phyloP scores from a whole-genome alignment of 2,329 filamentous ascomycete genomes.

The Paraconiothyrium sp. region DNA sequence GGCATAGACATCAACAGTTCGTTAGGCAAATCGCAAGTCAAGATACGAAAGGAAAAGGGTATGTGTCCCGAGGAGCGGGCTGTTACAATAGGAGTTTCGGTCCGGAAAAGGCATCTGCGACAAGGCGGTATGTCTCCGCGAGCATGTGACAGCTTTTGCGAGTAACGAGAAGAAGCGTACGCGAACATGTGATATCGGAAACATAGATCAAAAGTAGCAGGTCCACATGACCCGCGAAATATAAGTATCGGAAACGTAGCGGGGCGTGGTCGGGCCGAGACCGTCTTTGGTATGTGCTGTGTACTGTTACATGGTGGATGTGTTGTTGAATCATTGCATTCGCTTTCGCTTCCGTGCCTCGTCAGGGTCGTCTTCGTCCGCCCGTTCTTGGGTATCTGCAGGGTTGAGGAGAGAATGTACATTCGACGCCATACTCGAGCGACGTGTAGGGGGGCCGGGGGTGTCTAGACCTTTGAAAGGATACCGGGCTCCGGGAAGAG shows the following conservation, averaged over 20 bases:
- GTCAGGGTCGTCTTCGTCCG: constrained; percentile 69
- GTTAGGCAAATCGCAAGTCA: constrained; percentile 2
- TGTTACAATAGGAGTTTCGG: constrained; percentile 11
- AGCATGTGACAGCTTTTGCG: constrained; percentile 16
- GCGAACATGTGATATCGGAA: background rate
- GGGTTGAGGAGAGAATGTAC: constrained; percentile 74
- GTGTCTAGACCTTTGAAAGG: constrained; percentile 61
- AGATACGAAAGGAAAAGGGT: constrained; percentile 8
- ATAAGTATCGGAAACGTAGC: constrained; percentile 14
- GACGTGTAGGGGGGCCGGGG: constrained; percentile 69
- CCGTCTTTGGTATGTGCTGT: constrained; percentile 10
- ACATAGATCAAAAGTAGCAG: background rate
- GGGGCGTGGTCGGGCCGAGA: constrained; percentile 12
- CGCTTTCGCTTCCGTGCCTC: constrained; percentile 71
- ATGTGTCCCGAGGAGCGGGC: constrained; percentile 13
- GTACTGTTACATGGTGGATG: constrained; percentile 29
- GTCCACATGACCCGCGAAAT: constrained; percentile 8
- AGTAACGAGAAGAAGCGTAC: constrained; percentile 8
- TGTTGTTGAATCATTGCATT: constrained; percentile 35
- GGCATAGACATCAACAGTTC: constrained; percentile 3
- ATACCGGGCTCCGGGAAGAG: constrained; percentile 60
- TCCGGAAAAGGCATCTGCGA: constrained; percentile 14
- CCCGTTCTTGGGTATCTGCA: constrained; percentile 71
- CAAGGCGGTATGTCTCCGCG: constrained; percentile 5
- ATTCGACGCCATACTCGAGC: constrained; percentile 77